Evolutionary conservation across 148 eudicot genomes (phyloP).

Genomic region (Hydrangea macrophylla): DNA sequence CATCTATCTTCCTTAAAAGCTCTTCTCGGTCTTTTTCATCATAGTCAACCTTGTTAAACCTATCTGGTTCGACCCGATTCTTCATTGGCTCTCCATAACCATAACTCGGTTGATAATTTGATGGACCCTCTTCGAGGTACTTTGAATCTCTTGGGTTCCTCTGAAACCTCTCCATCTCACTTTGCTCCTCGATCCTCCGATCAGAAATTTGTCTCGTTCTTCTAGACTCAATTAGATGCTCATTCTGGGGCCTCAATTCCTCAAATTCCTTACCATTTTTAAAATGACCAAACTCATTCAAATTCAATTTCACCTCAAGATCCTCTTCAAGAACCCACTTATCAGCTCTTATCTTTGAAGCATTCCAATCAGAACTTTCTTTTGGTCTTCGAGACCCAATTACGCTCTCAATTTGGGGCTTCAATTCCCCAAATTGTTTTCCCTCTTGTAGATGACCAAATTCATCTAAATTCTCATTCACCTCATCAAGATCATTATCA

Average conservation of each 20-base stretch:
- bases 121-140: constrained; percentile 49
- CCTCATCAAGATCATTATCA: no score
- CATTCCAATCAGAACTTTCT: no score
- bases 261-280: constrained; percentile 31
- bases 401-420: no score
- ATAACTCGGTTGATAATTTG: constrained; percentile 23
- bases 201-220: constrained; percentile 32
- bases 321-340: constrained; percentile 29
- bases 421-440: no score
- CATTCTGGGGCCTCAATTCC: constrained; percentile 30
- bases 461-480: no score
- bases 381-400: no score
- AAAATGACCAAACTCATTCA: constrained; percentile 19
- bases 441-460: no score
- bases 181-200: constrained; percentile 32
- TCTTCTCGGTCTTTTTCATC: constrained; percentile 61
- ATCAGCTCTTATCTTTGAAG: constrained; percentile 21
- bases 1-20: constrained; percentile 76
- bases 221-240: constrained; percentile 32
- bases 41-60: constrained; percentile 38
- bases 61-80: constrained; percentile 29
- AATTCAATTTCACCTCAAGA: constrained; percentile 12
- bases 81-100: constrained; percentile 22
- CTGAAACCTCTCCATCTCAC: constrained; percentile 32
- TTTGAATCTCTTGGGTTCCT: constrained; percentile 35